Conservation (phyloP, 495 filamentous ascomycete genomes). For the Annulohypoxylon bovei region DNA sequence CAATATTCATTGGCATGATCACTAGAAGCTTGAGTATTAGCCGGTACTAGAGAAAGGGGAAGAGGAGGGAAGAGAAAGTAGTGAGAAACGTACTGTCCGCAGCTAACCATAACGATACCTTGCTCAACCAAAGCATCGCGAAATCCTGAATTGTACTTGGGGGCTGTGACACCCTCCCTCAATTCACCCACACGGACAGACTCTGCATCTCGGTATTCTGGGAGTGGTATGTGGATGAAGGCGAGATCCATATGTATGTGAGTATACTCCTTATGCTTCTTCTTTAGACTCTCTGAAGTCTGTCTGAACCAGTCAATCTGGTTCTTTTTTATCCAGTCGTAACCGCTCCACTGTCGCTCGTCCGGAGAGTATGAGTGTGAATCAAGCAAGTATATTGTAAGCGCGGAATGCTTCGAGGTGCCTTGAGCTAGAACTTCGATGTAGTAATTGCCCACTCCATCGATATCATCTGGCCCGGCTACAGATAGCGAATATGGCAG, state of each 20-base stretch:
- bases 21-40: constrained; percentile 51
- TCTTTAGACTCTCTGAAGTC: constrained; percentile 73
- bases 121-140: constrained; percentile 85
- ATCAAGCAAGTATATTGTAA: constrained; percentile 94
- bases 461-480: constrained; percentile 82
- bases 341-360: constrained; percentile 82
- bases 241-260: constrained; percentile 95
- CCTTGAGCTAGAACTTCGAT: constrained; percentile 88
- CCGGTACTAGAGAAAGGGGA: neutral
- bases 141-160: constrained; percentile 87
- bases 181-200: constrained; percentile 68
- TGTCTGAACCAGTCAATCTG: constrained; percentile 95
- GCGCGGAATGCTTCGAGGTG: constrained; percentile 80
- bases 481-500: constrained; percentile 89
- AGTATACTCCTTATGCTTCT: constrained; percentile 78
- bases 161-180: constrained; percentile 84
- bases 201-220: constrained; percentile 75
- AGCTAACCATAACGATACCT: constrained; percentile 84
- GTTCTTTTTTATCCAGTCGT: constrained; percentile 94
- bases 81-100: constrained; percentile 81
- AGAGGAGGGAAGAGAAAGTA: neutral
- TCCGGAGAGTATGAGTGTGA: constrained; percentile 93
- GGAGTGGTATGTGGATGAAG: constrained; percentile 96
- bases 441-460: constrained; percentile 93
- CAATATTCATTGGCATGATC: constrained; percentile 99